Evolutionary conservation across 371 early-diverging fungal species (phyloP), one percentile per base, ranked within the genome.

Genomic region (Mortierella sp.): DNA sequence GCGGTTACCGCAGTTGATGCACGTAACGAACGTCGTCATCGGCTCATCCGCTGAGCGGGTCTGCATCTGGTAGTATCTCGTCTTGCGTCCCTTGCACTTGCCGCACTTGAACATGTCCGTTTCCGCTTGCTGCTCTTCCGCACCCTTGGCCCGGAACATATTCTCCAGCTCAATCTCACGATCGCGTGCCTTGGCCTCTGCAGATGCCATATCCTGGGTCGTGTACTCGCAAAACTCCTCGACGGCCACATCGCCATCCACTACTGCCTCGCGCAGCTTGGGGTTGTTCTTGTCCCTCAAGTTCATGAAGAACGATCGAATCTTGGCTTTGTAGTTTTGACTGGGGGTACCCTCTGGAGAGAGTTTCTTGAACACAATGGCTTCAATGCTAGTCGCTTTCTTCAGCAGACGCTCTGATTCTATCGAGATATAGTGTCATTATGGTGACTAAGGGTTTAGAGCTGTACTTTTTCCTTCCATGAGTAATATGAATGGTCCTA

Each of bases 41-140:
- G 98, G 98, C 84, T 98, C 99, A 90, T 99, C 99, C 23, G 99
- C 99, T 72, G 94, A 94, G 44, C 99, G 87, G 60, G 99, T 99
- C 86, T 97, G 97, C 90, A 95, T 92, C 84, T 99, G 99, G 85
- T 90, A 97, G 82, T 97, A 99, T 9, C 92, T 91, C 64, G 93
- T 92, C 72, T 90, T 95, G 51, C 97, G 87, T 46, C 87, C 73
- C 52, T 89, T 89, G 86, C 99, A 99, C 79, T 95, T 94, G 39
- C 96, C 96, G 72, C 99, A 99, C 71, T 86, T 91, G 85, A 98
- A 98, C 88, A 90, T 89, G 73, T 97, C 96, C 4, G 98, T 99
- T 79, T 91, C 95, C 8, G 97, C 95, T 69, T 90, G 87, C 43
- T 85, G 80, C 34, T 88, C 87, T 26, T 81, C 87, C 7, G 96